Evolutionary conservation across 148 eudicot species (phyloP).

Genomic region (Pouteria glomerata): DNA sequence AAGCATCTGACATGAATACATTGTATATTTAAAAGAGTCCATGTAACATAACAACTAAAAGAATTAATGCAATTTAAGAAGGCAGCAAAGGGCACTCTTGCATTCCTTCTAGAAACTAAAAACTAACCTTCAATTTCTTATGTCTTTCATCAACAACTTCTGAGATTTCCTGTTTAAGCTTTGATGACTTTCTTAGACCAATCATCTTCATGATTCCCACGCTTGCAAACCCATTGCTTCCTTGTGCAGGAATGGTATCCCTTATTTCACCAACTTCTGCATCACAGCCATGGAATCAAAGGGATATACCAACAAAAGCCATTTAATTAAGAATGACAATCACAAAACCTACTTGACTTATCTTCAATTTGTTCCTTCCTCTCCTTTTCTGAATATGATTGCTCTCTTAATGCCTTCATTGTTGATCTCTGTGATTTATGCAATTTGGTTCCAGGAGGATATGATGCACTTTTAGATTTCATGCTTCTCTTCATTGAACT

Average conservation of each 20-base stretch:
- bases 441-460: constrained; percentile 31
- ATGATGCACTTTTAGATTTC: constrained; percentile 28
- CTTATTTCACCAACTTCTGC: constrained; percentile 35
- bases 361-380: constrained; percentile 34
- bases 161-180: constrained; percentile 34
- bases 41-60: background rate
- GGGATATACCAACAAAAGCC: constrained; percentile 1
- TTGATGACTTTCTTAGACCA: constrained; percentile 61
- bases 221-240: constrained; percentile 42
- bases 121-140: constrained; percentile 59
- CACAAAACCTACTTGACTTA: constrained; percentile 44
- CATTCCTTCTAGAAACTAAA: background rate
- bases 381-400: constrained; percentile 31
- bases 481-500: constrained; percentile 23
- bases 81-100: background rate
- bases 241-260: constrained; percentile 34
- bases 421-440: constrained; percentile 41
- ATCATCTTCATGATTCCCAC: constrained; percentile 50
- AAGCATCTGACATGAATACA: too few relatives aligned
- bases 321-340: background rate
- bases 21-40: too few relatives aligned
- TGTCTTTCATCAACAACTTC: constrained; percentile 27
- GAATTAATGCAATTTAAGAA: background rate
- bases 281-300: constrained; percentile 9
- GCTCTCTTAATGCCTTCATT: constrained; percentile 42